Base-by-base conservation (phyloP, 2,329 filamentous ascomycete genomes). In the Monosporascus sp. region DNA sequence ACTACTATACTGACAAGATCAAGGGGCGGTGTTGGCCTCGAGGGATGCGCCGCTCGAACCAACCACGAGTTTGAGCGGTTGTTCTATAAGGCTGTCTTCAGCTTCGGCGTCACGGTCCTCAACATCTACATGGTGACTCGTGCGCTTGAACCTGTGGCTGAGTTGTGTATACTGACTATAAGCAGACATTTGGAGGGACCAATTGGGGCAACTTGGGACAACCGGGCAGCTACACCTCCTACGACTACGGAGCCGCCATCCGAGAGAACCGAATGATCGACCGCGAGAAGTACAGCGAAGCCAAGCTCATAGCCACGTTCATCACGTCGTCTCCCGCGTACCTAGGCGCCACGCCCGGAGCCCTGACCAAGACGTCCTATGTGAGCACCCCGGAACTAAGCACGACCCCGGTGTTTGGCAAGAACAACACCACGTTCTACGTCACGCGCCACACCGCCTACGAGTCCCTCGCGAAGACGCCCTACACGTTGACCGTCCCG, bases 121-220 rank as follows among this genome's bases (percentile, higher is more conserved):
- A 91, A 85, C 60, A 79, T 80, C 3, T 63, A 63, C 49, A 63
- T 63, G 61, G 84, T 80, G 1, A 31, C 28, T 11, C 1, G 7
- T 5, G 28, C 28, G 28, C 28, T 31, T 31, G 9, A 11, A 11
- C 9, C 28, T 31, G 28, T 11, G 9, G 28, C 9, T 31, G 9
- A 31, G 28, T 11, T 11, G 11, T 5, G 28, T 31, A 11, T 31
- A 31, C 28, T 31, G 28, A 31, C 28, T 31, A 31, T 31, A 31
- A 31, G 28, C 8, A 31, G 28, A 31, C 28, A 4, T 88, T 79
- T 57, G 89, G 89, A 17, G 89, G 89, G 3, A 92, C 89, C 0
- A 94, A 94, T 63, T 94, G 89, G 89, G 89, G 89, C 0, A 92
- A 91, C 56, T 69, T 91, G 2, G 87, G 88, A 0, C 83, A 90